Percentiles rank a stretch among this genome's conserved stretches.
Evolutionary conservation across 1,284 basidiomycete species (phyloP).

Genomic region (Leccinum fallax): DNA sequence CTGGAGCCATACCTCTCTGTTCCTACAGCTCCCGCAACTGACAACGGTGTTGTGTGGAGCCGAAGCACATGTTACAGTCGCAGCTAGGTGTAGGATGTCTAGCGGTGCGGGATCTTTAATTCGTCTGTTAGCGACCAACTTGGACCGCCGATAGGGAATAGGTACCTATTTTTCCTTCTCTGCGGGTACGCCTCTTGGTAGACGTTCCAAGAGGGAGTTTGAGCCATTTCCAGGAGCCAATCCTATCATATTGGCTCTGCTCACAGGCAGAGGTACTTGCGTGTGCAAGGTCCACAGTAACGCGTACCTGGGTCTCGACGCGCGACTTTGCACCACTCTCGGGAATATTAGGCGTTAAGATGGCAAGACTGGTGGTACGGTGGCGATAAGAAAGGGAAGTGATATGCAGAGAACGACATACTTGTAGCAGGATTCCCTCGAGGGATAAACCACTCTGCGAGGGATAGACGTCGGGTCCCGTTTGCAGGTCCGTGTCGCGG

Average conservation of each 20-base stretch:
- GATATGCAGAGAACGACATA: conserved; percentile 40
- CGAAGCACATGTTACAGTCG: conserved; percentile 74
- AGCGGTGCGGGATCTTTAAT: conserved; percentile 65
- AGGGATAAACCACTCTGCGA: conserved; percentile 64
- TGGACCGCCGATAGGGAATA: conserved; percentile 13
- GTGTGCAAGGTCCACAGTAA: conserved; percentile 76
- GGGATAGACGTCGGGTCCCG: conserved; percentile 49
- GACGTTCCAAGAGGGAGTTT: conserved; percentile 76
- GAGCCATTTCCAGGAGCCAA: conserved; percentile 85
- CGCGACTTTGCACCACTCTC: conserved; percentile 87
- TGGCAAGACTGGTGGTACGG: conserved; percentile 55
- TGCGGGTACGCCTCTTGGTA: conserved; percentile 81
- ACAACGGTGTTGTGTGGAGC: conserved; percentile 76
- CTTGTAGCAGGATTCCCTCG: conserved; percentile 76
- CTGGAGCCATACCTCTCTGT: conserved; percentile 66
- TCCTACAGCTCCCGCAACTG: conserved; percentile 83
- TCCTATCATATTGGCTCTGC: conserved; percentile 64
- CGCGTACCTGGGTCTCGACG: conserved; percentile 90
- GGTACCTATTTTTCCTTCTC: conserved; percentile 83
- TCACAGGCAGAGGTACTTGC: conserved; percentile 60
- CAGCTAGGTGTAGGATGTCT: conserved; percentile 71
- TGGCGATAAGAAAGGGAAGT: conserved; percentile 23
- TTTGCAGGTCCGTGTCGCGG: conserved; percentile 55
- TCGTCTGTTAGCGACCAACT: conserved; percentile 19
- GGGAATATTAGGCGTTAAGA: conserved; percentile 84